Evolutionary conservation across 169 alveolate genomes (phyloP), one percentile per base, ranked within the genome.

Genomic region (Besnoitia besnoiti): DNA sequence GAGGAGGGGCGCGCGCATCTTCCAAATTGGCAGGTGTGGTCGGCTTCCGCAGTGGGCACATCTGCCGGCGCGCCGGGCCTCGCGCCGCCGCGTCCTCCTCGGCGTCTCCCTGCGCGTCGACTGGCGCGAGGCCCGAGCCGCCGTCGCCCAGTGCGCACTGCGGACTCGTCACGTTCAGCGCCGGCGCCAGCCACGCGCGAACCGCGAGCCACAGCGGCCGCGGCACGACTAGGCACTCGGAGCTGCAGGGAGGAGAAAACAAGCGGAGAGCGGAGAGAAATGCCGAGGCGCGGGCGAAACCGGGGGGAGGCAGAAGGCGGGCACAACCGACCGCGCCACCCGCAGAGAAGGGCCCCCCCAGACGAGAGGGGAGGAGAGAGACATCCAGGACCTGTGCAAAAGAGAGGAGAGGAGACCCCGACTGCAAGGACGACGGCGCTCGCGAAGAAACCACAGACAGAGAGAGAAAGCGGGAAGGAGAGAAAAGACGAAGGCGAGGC

Each of bases 151-250:
- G 40, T 10, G 87, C 35, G 35, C 87, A 77, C 44, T 39, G 37
- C 59, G 87, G 87, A 42, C 55, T 42, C 59, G 50, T 59, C 59
- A 51, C 46, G 35, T 90, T 84, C 84, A 90, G 59, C 37, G 40
- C 87, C 21, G 87, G 87, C 59, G 62, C 82, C 67, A 90, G 89
- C 93, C 93, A 90, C 44, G 90, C 80, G 4, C 90, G 49, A 40
- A 90, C 44, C 21, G 79, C 42, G 50, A 19, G 46, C 93, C 93
- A 90, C 82, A 90, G 61, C 19, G 93, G 93, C 49, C 89, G 93
- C 0, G 93, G 93, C 85, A 90, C 90, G 62, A 90, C 93, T 59
- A 90, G 76, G 46, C 93, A 90, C 85, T 90, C 93, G 67, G 93
- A 90, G 90, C 93, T 90, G 93, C 90, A 30, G 79, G 24, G 33